Evolutionary conservation across 305 asterid species (phyloP), one percentile per base, ranked within the genome.

Genomic region (Fraxinus velutina): DNA sequence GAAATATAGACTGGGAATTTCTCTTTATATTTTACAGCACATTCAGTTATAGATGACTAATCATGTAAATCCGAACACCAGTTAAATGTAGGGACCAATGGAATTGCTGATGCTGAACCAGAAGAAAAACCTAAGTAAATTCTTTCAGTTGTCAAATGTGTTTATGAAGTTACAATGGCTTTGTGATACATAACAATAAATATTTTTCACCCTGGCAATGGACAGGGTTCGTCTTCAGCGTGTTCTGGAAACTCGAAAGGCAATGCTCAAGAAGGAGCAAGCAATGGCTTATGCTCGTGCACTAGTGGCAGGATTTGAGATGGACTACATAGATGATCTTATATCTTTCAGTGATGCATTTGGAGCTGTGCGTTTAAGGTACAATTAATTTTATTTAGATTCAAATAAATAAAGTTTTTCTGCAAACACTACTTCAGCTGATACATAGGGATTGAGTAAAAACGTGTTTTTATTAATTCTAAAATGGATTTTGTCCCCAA

Each of bases 281-380:
- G 97, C 96, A 34, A 94, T 94, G 98, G 97, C 98, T 52, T 92
- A 91, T 78, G 97, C 98, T 29, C 98, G 98, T 21, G 93, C 98
- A 68, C 68, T 92, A 80, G 98, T 90, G 78, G 92, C 92, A 13
- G 98, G 98, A 2, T 94, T 88, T 44, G 96, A 91, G 84, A 86
- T 86, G 85, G 97, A 89, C 55, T 80, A 81, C 73, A 75, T 94
- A 19, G 88, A 91, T 9, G 95, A 92, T 81, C 93, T 94, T 62
- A 87, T 90, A 75, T 89, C 93, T 3, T 94, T 94, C 82, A 76
- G 93, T 66, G 93, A 94, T 83, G 92, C 90, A 78, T 94, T 92
- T 86, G 96, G 97, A 77, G 98, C 98, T 78, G 72, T 83, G 9
- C 97, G 96, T 74, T 86, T 94, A 81, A 92, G 96, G 98, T 93